Evolutionary conservation across 2,329 filamentous ascomycete species (phyloP).

Genomic region (Monilinia laxa): DNA sequence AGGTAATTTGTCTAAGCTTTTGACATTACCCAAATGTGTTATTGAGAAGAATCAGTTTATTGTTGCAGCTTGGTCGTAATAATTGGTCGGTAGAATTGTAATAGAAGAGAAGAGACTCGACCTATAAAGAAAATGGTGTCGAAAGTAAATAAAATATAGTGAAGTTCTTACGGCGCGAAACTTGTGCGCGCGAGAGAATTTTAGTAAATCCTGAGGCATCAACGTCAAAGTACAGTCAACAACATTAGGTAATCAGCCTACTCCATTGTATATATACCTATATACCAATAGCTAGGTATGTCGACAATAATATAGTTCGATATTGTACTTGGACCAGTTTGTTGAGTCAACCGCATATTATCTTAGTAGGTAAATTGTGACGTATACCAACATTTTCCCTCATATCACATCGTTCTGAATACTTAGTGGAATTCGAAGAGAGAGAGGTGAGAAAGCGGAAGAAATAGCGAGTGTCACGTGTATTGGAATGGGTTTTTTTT

Average conservation of each 20-base stretch:
- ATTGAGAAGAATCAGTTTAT: neutral
- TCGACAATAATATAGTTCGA: too few relatives aligned
- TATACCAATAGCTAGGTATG: too few relatives aligned
- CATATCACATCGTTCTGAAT: too few relatives aligned
- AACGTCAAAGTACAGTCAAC: neutral
- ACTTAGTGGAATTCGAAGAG: too few relatives aligned
- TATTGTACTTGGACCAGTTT: too few relatives aligned
- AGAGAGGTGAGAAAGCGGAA: too few relatives aligned
- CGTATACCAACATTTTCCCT: too few relatives aligned
- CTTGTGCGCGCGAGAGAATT: neutral
- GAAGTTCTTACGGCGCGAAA: conserved; percentile 8
- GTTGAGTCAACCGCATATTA: too few relatives aligned
- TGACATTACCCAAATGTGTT: neutral
- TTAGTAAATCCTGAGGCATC: neutral
- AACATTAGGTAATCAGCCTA: neutral
- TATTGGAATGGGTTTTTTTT: too few relatives aligned
- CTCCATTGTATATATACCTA: too few relatives aligned
- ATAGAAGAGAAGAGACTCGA: conserved; percentile 15
- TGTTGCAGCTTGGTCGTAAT: conserved; percentile 1
- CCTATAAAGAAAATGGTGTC: conserved; percentile 1
- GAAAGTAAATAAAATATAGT: conserved; percentile 8
- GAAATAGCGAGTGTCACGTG: too few relatives aligned
- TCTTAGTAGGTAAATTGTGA: too few relatives aligned
- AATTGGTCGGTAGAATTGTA: neutral
- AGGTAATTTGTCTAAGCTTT: conserved; percentile 8